Conservation (phyloP, 1,284 basidiomycete species). For the Apiotrichum mycotoxinovorans region DNA sequence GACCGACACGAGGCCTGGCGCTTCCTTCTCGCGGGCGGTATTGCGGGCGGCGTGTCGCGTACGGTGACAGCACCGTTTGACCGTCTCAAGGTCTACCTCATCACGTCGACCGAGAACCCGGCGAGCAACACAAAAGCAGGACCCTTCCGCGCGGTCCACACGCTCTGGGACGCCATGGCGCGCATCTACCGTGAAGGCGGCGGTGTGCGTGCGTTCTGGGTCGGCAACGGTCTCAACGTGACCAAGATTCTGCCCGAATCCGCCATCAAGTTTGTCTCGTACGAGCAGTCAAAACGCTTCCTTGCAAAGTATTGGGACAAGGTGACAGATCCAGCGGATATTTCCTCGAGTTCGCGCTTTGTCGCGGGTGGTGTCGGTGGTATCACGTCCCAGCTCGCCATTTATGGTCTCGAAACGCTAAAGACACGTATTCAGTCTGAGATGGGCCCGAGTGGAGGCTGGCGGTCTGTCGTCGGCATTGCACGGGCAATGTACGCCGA, state of each 20-base stretch:
- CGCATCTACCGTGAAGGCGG: conserved; percentile 82
- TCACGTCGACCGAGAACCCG: conserved; percentile 60
- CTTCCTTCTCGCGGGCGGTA: conserved; percentile 88
- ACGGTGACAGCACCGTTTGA: conserved; percentile 98
- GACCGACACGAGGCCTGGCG: conserved; percentile 72
- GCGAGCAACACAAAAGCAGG: conserved; percentile 46
- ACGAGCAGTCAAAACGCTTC: conserved; percentile 91
- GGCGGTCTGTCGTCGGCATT: conserved; percentile 60
- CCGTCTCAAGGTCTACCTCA: conserved; percentile 93
- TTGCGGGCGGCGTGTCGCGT: conserved; percentile 91
- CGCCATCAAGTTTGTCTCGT: conserved; percentile 96
- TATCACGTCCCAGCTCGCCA: conserved; percentile 80
- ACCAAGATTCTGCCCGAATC: conserved; percentile 95
- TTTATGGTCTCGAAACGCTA: conserved; percentile 51
- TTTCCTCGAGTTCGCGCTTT: conserved; percentile 88
- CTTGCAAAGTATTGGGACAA: conserved; percentile 89
- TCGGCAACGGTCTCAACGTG: conserved; percentile 57
- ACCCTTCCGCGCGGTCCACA: conserved; percentile 31
- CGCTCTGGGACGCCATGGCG: conserved; percentile 67
- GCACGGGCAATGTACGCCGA: conserved; percentile 64
- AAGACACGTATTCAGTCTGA: conserved; percentile 93
- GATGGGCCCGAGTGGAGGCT: conserved; percentile 58
- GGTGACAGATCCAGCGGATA: conserved; percentile 83
- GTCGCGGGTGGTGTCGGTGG: conserved; percentile 94
- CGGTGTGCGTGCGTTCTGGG: conserved; percentile 88